Base-by-base conservation (phyloP, 352 stramenopile species). In the Pythium dissimile region DNA sequence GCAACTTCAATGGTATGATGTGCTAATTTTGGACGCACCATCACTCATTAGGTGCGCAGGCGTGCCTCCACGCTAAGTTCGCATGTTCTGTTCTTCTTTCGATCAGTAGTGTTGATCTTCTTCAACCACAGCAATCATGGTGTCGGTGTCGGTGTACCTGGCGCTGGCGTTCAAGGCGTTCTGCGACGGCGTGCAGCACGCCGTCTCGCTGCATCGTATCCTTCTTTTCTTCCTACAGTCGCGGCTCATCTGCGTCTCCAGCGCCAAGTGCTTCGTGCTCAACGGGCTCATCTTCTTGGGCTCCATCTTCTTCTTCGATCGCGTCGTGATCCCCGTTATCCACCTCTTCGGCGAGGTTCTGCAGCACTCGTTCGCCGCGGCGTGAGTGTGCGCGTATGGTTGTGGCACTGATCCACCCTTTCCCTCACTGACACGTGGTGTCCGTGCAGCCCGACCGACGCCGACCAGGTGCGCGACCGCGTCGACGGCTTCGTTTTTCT, bases 281-380 rank as follows among this genome's bases (percentile, higher is more conserved):
- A 95, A 95, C 61, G 85, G 85, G 0, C 78, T 95, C 21, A 93
- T 95, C 59, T 95, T 95, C 55, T 70, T 95, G 32, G 85, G 85
- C 37, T 94, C 84, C 62, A 95, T 95, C 45, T 95, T 89, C 75
- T 95, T 95, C 66, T 95, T 95, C 52, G 82, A 94, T 46, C 67
- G 60, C 48, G 80, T 73, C 21, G 83, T 95, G 46, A 92, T 95
- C 53, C 85, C 85, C 10, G 77, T 95, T 12, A 95, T 95, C 53
- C 85, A 95, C 58, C 62, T 95, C 59, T 92, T 95, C 63, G 85
- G 85, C 27, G 77, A 94, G 61, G 69, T 92, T 41, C 72, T 95
- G 60, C 77, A 93, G 46, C 71, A 62, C 23, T 76, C 79, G 8
- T 85, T 92, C 38, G 75, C 80, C 16, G 71, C 87, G 30, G 75